phyloP scores from a whole-genome alignment of 106 monocot species.

The Allium fistulosum region DNA sequence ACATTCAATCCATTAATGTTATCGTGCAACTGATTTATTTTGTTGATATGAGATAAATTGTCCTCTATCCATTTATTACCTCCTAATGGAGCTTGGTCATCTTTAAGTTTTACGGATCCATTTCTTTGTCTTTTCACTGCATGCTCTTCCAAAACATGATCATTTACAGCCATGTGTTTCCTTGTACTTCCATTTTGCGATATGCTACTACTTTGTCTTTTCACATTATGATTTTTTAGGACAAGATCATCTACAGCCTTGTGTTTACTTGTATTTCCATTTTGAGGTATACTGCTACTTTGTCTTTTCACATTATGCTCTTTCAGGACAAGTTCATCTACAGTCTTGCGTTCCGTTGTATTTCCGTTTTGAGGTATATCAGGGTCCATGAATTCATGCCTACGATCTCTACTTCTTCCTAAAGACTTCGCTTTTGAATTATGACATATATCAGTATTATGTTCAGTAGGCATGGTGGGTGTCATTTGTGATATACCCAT shows the following conservation, averaged over 20 bases:
- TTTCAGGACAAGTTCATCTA: conserved; percentile 18
- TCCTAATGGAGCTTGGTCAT: conserved; percentile 16
- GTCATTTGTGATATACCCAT: no score
- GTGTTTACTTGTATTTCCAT: conserved; percentile 45
- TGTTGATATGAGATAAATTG: conserved; percentile 10
- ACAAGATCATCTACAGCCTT: conserved; percentile 24
- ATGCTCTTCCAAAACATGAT: conserved; percentile 13
- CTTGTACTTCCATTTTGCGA: not conserved
- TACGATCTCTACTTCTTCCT: conserved; percentile 79
- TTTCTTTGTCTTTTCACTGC: conserved; percentile 54
- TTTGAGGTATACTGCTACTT: conserved; percentile 14
- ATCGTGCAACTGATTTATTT: conserved; percentile 11
- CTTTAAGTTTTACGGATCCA: conserved; percentile 11
- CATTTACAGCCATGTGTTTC: conserved; percentile 51
- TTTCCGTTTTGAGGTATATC: conserved; percentile 24
- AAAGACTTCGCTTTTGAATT: conserved; percentile 26
- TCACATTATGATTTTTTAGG: conserved; percentile 23
- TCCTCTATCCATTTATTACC: conserved; percentile 37
- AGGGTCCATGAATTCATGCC: conserved; percentile 49
- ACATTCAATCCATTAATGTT: conserved; percentile 2
- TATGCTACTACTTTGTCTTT: conserved; percentile 6
- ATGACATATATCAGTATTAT: not conserved
- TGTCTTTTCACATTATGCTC: conserved; percentile 51
- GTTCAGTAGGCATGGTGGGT: no score
- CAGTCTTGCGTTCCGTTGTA: conserved; percentile 46